Percentiles rank a stretch among this genome's conserved stretches.
Evolutionary conservation across 345 rosid genomes (phyloP).

Genomic region (Passiflora organensis): DNA sequence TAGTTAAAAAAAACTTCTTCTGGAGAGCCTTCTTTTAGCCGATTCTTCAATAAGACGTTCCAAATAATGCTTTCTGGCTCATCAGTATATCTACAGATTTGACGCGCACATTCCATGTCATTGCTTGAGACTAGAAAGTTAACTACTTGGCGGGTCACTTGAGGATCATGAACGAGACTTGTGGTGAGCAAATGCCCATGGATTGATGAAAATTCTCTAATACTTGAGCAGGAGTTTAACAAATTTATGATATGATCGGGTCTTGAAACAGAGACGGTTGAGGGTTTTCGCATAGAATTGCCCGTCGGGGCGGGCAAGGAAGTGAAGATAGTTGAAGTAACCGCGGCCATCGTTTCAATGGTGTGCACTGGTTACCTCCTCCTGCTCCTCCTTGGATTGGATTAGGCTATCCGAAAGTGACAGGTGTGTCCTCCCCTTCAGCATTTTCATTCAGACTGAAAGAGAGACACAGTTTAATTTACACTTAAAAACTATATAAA

Average conservation of each 20-base stretch:
- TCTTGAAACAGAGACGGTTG: not conserved
- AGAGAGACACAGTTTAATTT: too few species aligned
- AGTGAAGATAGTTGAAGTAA: not conserved
- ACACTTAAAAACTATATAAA: too few species aligned
- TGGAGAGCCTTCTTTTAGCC: not conserved
- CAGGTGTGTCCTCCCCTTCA: too few species aligned
- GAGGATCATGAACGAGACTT: not conserved
- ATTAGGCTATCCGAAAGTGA: too few species aligned
- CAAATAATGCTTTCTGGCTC: conserved; percentile 1
- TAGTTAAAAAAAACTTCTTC: not conserved
- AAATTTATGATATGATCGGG: not conserved
- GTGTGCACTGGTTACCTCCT: too few species aligned
- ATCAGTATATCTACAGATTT: not conserved
- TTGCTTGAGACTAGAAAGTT: not conserved
- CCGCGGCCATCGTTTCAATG: conserved; percentile 2
- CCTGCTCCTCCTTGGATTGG: too few species aligned
- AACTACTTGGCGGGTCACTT: not conserved
- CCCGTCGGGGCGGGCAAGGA: not conserved
- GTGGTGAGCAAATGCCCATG: conserved; percentile 8
- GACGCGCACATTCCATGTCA: not conserved
- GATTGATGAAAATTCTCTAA: conserved; percentile 2
- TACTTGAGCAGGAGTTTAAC: conserved; percentile 3
- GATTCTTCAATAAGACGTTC: conserved; percentile 7
- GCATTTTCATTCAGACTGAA: too few species aligned
- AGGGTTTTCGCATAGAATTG: too few species aligned